phyloP scores from a whole-genome alignment of 441 rosid genomes.

The Corymbia citriodora region DNA sequence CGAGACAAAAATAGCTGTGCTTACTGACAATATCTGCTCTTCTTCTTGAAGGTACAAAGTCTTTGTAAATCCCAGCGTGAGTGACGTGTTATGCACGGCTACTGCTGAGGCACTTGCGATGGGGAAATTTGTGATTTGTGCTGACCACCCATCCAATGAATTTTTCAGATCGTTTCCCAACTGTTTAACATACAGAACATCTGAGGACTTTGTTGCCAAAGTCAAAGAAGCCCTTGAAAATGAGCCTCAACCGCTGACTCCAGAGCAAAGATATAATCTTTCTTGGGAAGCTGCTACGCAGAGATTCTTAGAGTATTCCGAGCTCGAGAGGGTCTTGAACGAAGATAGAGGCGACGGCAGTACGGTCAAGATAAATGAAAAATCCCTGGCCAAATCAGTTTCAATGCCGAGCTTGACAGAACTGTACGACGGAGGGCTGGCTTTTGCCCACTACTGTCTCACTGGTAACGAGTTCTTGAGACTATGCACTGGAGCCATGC shows the following conservation, averaged over 20 bases:
- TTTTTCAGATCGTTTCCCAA: conserved; percentile 94
- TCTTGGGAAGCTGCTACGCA: conserved; percentile 99
- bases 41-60: conserved; percentile 83
- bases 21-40: background rate
- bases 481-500: conserved; percentile 77
- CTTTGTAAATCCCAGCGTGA: conserved; percentile 93
- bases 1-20: background rate
- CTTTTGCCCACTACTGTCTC: conserved; percentile 79
- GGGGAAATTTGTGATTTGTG: conserved; percentile 96
- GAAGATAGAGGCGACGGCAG: conserved; percentile 10
- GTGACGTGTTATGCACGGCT: conserved; percentile 97
- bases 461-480: conserved; percentile 90
- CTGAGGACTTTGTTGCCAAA: conserved; percentile 77
- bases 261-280: conserved; percentile 68
- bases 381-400: conserved; percentile 33
- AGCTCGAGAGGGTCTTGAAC: conserved; percentile 54
- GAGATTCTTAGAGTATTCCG: conserved; percentile 82
- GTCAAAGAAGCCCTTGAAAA: conserved; percentile 81
- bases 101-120: conserved; percentile 99
- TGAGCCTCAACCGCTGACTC: conserved; percentile 83
- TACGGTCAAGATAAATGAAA: conserved; percentile 13
- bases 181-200: conserved; percentile 82
- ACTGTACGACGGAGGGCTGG: conserved; percentile 78
- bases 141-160: conserved; percentile 96
- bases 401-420: conserved; percentile 54